These are phyloP conservation scores for Phoenix roebelenii DNA, from an alignment of 176 grass and related monocot species.

Conservation along the genomic window DNA sequence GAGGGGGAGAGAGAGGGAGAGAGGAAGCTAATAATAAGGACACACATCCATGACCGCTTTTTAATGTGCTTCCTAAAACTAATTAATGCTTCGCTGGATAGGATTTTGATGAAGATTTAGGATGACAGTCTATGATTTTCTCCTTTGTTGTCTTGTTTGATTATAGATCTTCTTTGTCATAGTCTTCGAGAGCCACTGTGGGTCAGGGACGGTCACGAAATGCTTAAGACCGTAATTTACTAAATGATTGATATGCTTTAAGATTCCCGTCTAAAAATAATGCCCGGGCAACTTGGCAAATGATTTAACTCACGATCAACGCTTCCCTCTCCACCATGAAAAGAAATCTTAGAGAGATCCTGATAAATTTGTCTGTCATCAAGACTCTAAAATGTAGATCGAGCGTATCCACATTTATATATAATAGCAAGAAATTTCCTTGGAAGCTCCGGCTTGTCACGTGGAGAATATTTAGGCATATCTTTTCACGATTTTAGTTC, in stretches of 20 bases:
- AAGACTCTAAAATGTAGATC: no score
- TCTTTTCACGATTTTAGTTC: no score
- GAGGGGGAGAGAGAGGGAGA: background rate
- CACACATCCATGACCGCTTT: no score
- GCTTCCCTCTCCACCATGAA: background rate
- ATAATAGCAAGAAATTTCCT: no score
- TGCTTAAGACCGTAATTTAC: conserved; percentile 3
- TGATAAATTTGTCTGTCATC: conserved; percentile 11
- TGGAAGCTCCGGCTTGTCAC: no score
- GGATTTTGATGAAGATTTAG: conserved; percentile 23
- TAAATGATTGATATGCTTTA: conserved; percentile 14
- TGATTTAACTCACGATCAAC: conserved; percentile 18
- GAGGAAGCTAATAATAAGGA: background rate
- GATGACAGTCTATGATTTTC: conserved; percentile 6
- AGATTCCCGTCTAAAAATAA: conserved; percentile 18
- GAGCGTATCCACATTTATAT: no score
- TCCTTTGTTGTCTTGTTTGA: conserved; percentile 17
- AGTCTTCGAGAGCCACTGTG: background rate
- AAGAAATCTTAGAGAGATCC: conserved; percentile 16
- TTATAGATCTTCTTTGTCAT: conserved; percentile 7
- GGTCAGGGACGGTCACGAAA: conserved; percentile 4
- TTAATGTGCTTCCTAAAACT: no score
- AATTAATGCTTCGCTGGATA: conserved; percentile 2
- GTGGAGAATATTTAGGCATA: no score
- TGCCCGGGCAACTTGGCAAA: conserved; percentile 14